These are phyloP conservation scores for Pseudogymnoascus sp. DNA, from an alignment of 2,329 filamentous ascomycete genomes.

Conservation along the genomic window DNA sequence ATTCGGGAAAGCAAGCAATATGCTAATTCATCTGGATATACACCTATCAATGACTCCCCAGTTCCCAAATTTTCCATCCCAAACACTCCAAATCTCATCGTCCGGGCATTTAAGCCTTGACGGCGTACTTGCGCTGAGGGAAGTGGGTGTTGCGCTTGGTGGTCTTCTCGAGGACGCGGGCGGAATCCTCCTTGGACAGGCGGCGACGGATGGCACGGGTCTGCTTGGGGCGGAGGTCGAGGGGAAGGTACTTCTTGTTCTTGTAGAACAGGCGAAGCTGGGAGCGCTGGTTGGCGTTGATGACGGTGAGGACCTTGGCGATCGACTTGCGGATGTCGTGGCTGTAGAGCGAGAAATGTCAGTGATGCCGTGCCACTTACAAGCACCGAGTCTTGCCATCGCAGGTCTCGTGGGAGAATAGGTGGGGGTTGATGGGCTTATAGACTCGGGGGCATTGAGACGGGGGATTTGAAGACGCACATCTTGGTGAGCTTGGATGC, in stretches of 20 bases:
- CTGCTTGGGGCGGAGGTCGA: conserved; percentile 97
- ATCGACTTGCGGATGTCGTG: conserved; percentile 99
- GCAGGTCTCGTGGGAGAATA: neutral
- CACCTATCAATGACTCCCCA: conserved; percentile 3
- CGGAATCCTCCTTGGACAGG: conserved; percentile 84
- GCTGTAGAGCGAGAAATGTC: conserved; percentile 40
- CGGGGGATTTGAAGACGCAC: conserved; percentile 47
- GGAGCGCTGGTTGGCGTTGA: conserved; percentile 98
- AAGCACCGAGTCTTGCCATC: conserved; percentile 8
- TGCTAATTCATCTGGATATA: conserved; percentile 10
- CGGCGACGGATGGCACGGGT: conserved; percentile 96
- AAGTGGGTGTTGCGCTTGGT: conserved; percentile 96
- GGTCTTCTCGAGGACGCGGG: conserved; percentile 80
- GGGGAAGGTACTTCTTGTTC: conserved; percentile 98
- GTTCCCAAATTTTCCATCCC: conserved; percentile 8
- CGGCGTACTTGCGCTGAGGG: conserved; percentile 96
- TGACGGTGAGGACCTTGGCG: conserved; percentile 96
- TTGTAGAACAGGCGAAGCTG: conserved; percentile 99
- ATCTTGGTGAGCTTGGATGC: conserved; percentile 96
- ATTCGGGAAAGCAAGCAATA: conserved; percentile 8
- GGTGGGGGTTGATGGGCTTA: neutral
- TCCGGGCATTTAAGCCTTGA: conserved; percentile 61
- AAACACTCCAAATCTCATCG: neutral
- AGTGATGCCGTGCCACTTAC: conserved; percentile 11
- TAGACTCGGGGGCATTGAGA: conserved; percentile 13